Base-by-base conservation (phyloP, 2,329 filamentous ascomycete genomes). In the Plectosphaerella plurivora region DNA sequence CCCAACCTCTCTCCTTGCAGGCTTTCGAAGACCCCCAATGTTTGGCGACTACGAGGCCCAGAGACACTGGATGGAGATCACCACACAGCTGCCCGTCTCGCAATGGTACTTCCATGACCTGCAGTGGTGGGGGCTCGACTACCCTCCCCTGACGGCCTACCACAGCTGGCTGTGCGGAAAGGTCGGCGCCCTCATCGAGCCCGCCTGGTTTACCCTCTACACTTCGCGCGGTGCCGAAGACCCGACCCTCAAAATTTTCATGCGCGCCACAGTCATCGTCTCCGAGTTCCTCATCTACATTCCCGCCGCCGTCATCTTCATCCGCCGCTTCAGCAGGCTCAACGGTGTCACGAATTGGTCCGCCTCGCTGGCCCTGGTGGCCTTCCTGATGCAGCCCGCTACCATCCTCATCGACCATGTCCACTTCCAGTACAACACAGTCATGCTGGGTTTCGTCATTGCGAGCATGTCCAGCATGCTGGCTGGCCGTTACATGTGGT, bases 101-200 rank as follows among this genome's bases (percentile, higher is more conserved):
- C 88, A 94, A 68, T 99, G 95, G 94, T 99, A 99, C 70, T 96
- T 96, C 65, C 91, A 99, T 68, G 92, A 99, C 67, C 76, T 97
- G 45, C 80, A 93, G 64, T 99, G 93, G 87, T 99, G 94, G 94
- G 95, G 95, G 1, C 79, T 99, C 59, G 94, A 99, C 72, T 99
- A 99, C 68, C 94, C 94, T 52, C 94, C 94, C 50, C 81, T 99
- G 72, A 99, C 94, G 50, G 95, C 94, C 49, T 99, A 99, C 72
- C 94, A 99, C 71, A 97, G 92, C 75, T 97, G 92, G 93, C 65
- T 94, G n/a, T 74, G 95, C 55, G 94, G 94, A 57, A 88, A 87
- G 70, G 82, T 97, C 76, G 94, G 94, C 49, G 79, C 83, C 50
- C 68, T 86, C 37, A 87, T 97, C 67, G 78, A 96, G 58, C 85